phyloP scores from a whole-genome alignment of 208 protist species.

The Kentomonas sorsogonicus region DNA sequence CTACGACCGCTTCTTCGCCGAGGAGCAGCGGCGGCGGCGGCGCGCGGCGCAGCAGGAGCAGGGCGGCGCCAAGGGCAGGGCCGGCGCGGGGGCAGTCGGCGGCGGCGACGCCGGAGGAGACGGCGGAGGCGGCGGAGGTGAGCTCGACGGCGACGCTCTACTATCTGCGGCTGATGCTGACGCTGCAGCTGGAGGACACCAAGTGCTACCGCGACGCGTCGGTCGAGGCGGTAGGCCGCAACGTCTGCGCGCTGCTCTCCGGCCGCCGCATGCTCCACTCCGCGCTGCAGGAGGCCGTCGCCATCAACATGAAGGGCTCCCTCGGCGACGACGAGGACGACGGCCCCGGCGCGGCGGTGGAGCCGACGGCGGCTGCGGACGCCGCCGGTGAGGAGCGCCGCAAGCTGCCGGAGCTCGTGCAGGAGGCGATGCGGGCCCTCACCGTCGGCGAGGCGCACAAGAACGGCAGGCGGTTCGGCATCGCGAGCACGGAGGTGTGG shows the following conservation, averaged over 20 bases:
- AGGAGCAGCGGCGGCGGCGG: neutral
- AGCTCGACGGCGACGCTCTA: constrained; percentile 11
- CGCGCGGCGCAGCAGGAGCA: neutral
- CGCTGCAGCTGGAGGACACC: constrained; percentile 32
- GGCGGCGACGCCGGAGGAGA: too few relatives aligned
- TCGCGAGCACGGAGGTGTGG: constrained; percentile 50
- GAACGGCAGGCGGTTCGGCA: constrained; percentile 29
- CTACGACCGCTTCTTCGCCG: constrained; percentile 11
- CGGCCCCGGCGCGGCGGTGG: too few relatives aligned
- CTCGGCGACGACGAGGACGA: too few relatives aligned
- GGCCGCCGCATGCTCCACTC: constrained; percentile 16
- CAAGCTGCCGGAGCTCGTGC: constrained; percentile 15
- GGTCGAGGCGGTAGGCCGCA: constrained; percentile 13
- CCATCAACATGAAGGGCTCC: constrained; percentile 5
- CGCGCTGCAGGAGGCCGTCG: constrained; percentile 11
- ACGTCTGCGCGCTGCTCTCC: constrained; percentile 26
- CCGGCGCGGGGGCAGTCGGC: neutral
- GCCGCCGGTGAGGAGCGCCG: neutral
- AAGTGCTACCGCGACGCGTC: constrained; percentile 25
- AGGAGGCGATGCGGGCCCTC: constrained; percentile 29
- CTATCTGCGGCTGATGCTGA: constrained; percentile 63
- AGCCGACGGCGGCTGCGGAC: too few relatives aligned
- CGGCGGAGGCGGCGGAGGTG: constrained; percentile 1
- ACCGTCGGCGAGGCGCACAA: constrained; percentile 24
- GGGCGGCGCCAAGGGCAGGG: neutral